Base-by-base conservation (phyloP, 225 moss, liverwort and hornwort species). In the Takakia lepidozioides region DNA sequence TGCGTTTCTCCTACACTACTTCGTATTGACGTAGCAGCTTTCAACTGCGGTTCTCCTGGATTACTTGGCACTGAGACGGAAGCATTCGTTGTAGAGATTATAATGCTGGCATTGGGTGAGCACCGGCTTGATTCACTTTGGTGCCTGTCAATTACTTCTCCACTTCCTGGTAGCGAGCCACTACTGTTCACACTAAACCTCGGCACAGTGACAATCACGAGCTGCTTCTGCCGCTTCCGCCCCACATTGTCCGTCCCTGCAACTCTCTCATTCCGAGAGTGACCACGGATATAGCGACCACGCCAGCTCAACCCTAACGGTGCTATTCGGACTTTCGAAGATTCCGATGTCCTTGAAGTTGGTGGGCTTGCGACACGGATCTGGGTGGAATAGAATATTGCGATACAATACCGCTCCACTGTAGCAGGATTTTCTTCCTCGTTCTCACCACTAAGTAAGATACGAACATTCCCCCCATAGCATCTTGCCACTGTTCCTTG, bases 141-240 rank as follows among this genome's bases (percentile, higher is more conserved):
- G 27, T 7, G 48, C 48, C 29, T n/a, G 15, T n/a, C 9, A 16
- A 13, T 11, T 19, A 27, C 10, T 2, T 17, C 48, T 29, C 8
- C 29, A 27, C 19, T 29, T 49, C 48, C 48, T 27, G 27, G 27
- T 19, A 7, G 18, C 26, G 10, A 3, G 10, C 10, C 17, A 24
- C 2, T 27, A 11, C 16, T 19, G 5, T 27, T 29, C 18, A n/a
- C 25, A 16, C 24, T 27, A 15, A 42, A 34, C 51, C 35, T 67
- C 14, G 48, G 58, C 54, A 72, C 52, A 53, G 54, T 66, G 49
- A 62, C 62, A 10, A 8, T 3, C 7, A 38, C 34, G 36, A 60
- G 19, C 19, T 61, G 23, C 44, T 35, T 43, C 14, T 13, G 1
- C 22, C 13, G n/a, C n/a, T n/a, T n/a, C n/a, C n/a, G n/a, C n/a